Evolutionary conservation across 169 alveolate genomes (phyloP).

Genomic region (Plasmodium billcollinsi): DNA sequence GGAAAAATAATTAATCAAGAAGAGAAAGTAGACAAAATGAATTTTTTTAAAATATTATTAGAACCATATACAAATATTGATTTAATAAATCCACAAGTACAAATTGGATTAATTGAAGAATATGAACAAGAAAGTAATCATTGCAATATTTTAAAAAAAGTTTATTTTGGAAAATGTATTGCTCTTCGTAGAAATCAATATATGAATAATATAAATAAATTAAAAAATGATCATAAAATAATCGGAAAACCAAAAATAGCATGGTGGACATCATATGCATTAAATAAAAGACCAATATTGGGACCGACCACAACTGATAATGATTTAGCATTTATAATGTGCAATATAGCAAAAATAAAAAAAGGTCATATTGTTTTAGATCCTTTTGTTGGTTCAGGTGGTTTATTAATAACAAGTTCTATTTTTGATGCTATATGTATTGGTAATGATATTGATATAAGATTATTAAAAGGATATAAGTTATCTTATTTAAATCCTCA

Average conservation of each 20-base stretch:
- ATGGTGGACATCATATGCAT: conserved; percentile 92
- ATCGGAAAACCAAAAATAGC: conserved; percentile 28
- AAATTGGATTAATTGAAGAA: conserved; percentile 73
- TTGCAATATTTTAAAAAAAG: conserved; percentile 60
- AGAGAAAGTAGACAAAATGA: conserved; percentile 66
- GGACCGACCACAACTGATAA: conserved; percentile 99
- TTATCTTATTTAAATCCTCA: conserved; percentile 88
- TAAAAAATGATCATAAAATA: conserved; percentile 8
- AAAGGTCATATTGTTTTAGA: conserved; percentile 88
- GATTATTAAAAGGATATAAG: conserved; percentile 91
- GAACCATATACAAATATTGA: conserved; percentile 38
- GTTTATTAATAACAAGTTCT: conserved; percentile 93
- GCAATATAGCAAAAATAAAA: conserved; percentile 87
- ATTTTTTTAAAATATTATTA: conserved; percentile 37
- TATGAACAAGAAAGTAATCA: conserved; percentile 29
- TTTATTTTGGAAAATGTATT: conserved; percentile 70
- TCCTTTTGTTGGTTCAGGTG: conserved; percentile 99
- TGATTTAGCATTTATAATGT: conserved; percentile 97
- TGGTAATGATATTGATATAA: conserved; percentile 97
- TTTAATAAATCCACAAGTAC: conserved; percentile 47
- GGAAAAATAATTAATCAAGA: conserved; percentile 75
- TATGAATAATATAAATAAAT: conserved; percentile 1
- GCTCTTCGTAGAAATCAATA: conserved; percentile 21
- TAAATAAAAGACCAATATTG: conserved; percentile 94
- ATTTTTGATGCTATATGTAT: conserved; percentile 92